A percentile compares a stretch with the other conserved stretches of the same genome.
phyloP scores from a whole-genome alignment of 495 filamentous ascomycete genomes.

The Aspergillus leporis region DNA sequence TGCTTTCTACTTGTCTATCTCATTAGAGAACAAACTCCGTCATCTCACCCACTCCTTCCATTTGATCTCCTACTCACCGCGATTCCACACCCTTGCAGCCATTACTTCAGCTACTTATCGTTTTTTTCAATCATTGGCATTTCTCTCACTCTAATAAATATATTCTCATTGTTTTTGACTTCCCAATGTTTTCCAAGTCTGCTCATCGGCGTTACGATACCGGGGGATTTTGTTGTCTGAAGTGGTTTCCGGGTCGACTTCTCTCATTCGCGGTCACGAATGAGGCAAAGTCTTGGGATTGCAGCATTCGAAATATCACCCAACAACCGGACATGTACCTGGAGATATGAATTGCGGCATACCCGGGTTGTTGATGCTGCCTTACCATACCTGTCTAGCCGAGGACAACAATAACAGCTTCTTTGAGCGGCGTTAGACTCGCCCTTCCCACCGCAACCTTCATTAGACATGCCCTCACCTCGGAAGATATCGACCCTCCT shows the following conservation, averaged over 20 bases:
- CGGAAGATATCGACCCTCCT: conserved; percentile 54
- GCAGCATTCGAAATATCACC: conserved; percentile 32
- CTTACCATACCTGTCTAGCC: conserved; percentile 36
- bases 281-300: conserved; percentile 26
- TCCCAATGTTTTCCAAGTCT: too few relatives aligned
- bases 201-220: conserved; percentile 7
- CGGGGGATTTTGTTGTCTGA: conserved; percentile 21
- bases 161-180: too few relatives aligned
- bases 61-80: too few relatives aligned
- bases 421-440: conserved; percentile 43
- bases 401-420: conserved; percentile 38
- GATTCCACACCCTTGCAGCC: too few relatives aligned
- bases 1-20: too few relatives aligned
- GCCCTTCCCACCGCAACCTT: conserved; percentile 17
- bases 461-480: conserved; percentile 49
- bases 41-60: too few relatives aligned
- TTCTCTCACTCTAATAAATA: too few relatives aligned
- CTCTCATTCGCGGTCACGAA: conserved; percentile 31
- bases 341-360: conserved; percentile 42
- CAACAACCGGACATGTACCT: conserved; percentile 43
- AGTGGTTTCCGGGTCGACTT: conserved; percentile 22
- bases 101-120: too few relatives aligned
- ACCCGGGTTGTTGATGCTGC: conserved; percentile 34
- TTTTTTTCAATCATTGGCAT: too few relatives aligned
- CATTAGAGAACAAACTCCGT: too few relatives aligned